phyloP scores from a whole-genome alignment of 306 rosid genomes.

The Cicer bijugum region DNA sequence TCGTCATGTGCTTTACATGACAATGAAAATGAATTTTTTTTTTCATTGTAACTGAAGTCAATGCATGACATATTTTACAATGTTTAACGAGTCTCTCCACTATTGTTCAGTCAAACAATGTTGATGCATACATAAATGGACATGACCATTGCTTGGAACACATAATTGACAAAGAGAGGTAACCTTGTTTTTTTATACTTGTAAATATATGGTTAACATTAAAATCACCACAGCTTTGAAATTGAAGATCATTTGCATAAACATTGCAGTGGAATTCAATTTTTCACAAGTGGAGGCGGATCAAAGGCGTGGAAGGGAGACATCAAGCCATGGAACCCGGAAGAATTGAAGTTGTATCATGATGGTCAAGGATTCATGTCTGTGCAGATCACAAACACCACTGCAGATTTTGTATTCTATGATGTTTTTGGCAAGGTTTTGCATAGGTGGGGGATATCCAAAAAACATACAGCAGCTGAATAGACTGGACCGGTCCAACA shows the following conservation, averaged over 20 bases:
- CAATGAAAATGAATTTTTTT: not conserved
- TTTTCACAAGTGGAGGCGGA: slow-evolving; percentile 84
- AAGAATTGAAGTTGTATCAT: slow-evolving; percentile 65
- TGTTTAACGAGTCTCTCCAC: slow-evolving; percentile 36
- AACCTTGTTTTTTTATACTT: slow-evolving; percentile 30
- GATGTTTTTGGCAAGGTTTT: slow-evolving; percentile 66
- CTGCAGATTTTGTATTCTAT: slow-evolving; percentile 58
- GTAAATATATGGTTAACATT: slow-evolving; percentile 6
- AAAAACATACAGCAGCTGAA: slow-evolving; percentile 33
- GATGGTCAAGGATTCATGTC: slow-evolving; percentile 96
- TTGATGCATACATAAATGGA: slow-evolving; percentile 81
- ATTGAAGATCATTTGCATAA: slow-evolving; percentile 30
- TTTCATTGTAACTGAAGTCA: not conserved
- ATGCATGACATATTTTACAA: not conserved
- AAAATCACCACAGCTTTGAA: slow-evolving; percentile 28
- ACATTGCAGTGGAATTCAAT: slow-evolving; percentile 65
- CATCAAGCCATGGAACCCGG: slow-evolving; percentile 40
- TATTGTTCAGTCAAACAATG: slow-evolving; percentile 56
- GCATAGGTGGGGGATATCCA: slow-evolving; percentile 64
- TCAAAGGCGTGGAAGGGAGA: slow-evolving; percentile 86
- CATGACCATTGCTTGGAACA: slow-evolving; percentile 90
- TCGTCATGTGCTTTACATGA: slow-evolving; percentile 3
- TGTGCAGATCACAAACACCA: slow-evolving; percentile 52
- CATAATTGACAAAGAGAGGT: slow-evolving; percentile 62
- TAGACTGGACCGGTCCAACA: not conserved